These are phyloP conservation scores for Mortierella sp. DNA, from an alignment of 371 early-diverging fungal genomes.

Conservation along the genomic window DNA sequence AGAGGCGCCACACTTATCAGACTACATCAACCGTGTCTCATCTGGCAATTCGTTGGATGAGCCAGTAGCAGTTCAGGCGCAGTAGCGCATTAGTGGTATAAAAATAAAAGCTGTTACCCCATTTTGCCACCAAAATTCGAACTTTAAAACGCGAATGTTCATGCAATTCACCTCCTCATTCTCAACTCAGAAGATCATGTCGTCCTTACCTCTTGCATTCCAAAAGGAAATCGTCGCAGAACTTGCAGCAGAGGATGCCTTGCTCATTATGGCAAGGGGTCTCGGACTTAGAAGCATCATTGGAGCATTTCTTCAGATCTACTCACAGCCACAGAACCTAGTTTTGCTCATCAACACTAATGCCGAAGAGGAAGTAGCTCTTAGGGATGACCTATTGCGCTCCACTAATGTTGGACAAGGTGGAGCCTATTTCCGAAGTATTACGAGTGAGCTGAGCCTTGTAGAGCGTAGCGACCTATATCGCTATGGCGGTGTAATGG, in stretches of 20 bases:
- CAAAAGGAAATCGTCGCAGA: slow-evolving; percentile 81
- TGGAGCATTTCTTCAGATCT: slow-evolving; percentile 75
- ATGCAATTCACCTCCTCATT: background rate
- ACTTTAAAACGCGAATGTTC: background rate
- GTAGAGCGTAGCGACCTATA: slow-evolving; percentile 76
- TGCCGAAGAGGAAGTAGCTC: slow-evolving; percentile 69
- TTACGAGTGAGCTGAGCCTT: slow-evolving; percentile 51
- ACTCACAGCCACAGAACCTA: slow-evolving; percentile 79
- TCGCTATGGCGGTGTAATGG: slow-evolving; percentile 89
- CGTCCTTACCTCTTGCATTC: slow-evolving; percentile 65
- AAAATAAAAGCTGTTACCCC: background rate
- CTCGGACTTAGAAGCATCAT: slow-evolving; percentile 82
- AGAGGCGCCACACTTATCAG: slow-evolving; percentile 39
- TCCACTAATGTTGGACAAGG: slow-evolving; percentile 64
- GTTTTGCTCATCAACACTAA: slow-evolving; percentile 88
- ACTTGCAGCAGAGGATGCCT: slow-evolving; percentile 80
- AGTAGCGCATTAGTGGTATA: background rate
- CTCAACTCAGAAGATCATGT: slow-evolving; percentile 9
- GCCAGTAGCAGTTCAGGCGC: background rate
- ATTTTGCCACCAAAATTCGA: slow-evolving; percentile 39
- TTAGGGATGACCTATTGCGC: slow-evolving; percentile 67
- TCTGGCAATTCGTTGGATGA: slow-evolving; percentile 31
- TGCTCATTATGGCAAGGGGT: slow-evolving; percentile 87
- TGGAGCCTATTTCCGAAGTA: slow-evolving; percentile 43
- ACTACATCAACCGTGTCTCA: slow-evolving; percentile 47